Conservation (phyloP, 805 yeast species). For the Spathaspora gorwiae region DNA sequence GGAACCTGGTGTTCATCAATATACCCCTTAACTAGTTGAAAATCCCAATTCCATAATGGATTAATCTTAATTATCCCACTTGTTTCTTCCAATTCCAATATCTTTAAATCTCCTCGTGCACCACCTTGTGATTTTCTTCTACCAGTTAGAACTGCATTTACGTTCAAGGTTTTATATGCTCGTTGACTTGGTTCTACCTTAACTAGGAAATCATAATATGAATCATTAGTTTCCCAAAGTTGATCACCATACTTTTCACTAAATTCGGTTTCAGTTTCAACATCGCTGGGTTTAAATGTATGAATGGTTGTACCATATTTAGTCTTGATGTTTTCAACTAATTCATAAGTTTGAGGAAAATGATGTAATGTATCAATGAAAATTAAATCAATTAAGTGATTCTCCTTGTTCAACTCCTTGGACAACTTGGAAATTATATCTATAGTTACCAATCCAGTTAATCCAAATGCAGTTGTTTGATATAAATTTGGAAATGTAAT, state of each 20-base stretch:
- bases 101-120: conserved; percentile 63
- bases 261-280: conserved; percentile 58
- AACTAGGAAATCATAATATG: conserved; percentile 75
- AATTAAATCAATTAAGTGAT: conserved; percentile 60
- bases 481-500: conserved; percentile 76
- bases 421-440: conserved; percentile 67
- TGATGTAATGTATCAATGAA: conserved; percentile 90
- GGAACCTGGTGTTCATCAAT: conserved; percentile 72
- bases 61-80: conserved; percentile 79
- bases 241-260: conserved; percentile 63
- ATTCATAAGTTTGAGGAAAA: conserved; percentile 86
- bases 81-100: conserved; percentile 68
- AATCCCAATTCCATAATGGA: conserved; percentile 82
- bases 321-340: conserved; percentile 54
- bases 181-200: conserved; percentile 91
- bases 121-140: conserved; percentile 90
- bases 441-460: conserved; percentile 83
- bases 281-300: conserved; percentile 62
- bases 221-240: conserved; percentile 81
- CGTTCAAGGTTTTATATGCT: conserved; percentile 68
- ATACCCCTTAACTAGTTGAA: conserved; percentile 64
- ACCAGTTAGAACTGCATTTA: conserved; percentile 88
- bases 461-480: conserved; percentile 94
- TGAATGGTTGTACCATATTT: conserved; percentile 58
- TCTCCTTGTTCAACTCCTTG: conserved; percentile 4